Evolutionary conservation across 1,284 basidiomycete species (phyloP), one percentile per base, ranked within the genome.

Genomic region (Tilletia walkeri): DNA sequence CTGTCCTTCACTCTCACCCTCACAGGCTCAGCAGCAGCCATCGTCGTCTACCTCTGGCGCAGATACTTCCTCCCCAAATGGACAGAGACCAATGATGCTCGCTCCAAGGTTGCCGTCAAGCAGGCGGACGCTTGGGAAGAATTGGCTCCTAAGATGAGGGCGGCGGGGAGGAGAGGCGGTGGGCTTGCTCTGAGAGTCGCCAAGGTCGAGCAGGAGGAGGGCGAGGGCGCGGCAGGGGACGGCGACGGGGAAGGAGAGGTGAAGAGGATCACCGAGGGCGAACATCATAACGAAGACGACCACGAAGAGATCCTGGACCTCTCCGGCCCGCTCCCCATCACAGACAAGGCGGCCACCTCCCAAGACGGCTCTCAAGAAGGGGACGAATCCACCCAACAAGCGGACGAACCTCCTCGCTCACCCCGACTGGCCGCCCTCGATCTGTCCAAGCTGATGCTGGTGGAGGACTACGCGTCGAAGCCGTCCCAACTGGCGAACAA

Each of bases 231-330:
- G 36, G 59, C 7, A 5, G 59, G 36, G 54, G 34, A 34, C 3
- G n/a, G 10, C 20, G 30, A 59, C 20, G 20, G 36, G 34, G 54
- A 4, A 39, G 49, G 49, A 24, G 49, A 6, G n/a, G 4, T 24
- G 49, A 18, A 5, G 16, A 24, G 6, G 6, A 4, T 4, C 7
- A 18, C 14, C 18, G 59, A 63, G 38, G 59, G 41, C 10, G 34
- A 63, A 20, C n/a, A n/a, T n/a, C n/a, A n/a, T n/a, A n/a, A n/a
- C n/a, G n/a, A n/a, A n/a, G n/a, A n/a, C n/a, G n/a, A n/a, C n/a
- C n/a, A n/a, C n/a, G 59, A 63, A 16, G 59, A 63, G 34, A 39
- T 63, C 24, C 59, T 63, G 7, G 59, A 63, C 59, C 59, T 63
- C 3, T 56, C 54, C 54, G 34, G n/a, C 41, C 41, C 41, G 5